Base-by-base conservation (phyloP, 2,329 filamentous ascomycete genomes). In the Blumeria hordei region DNA sequence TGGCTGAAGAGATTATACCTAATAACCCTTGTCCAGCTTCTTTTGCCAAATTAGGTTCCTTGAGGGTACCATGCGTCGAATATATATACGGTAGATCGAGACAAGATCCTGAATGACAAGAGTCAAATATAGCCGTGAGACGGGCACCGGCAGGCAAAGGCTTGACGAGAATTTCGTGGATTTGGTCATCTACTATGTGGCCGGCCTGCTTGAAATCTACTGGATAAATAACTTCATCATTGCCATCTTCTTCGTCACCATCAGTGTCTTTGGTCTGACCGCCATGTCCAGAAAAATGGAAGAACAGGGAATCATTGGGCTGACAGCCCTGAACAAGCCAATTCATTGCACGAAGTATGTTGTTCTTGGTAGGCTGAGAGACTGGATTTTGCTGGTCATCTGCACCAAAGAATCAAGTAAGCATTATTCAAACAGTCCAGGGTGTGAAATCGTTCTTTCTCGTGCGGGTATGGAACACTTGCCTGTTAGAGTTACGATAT, bases 361-460 rank as follows among this genome's bases (percentile, higher is more conserved):
- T 96, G 60, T 86, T 83, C 68, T 94, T 94, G 5, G 87, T 94
- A 12, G 90, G 90, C 69, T 94, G 87, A 68, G 86, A 93, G 85
- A 94, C 93, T 21, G 86, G 85, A 63, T 94, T 94, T 66, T 94
- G 87, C 70, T 94, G 88, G 67, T 96, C 90, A 66, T 96, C 90
- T 53, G 16, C 28, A 50, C 16, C 9, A 33, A 21, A 21, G 7
- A 43, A n/a, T 16, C 1, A 43, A 43, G 10, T 43, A n/a, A 43
- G 18, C 14, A 43, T 12, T 9, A 43, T 43, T n/a, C 18, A 14
- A 6, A 43, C 10, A 43, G 18, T 8, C 14, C 21, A 28, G 4
- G 21, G 21, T 28, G 21, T 28, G 21, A 28, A 2, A 28, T 2
- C 2, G 21, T 28, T 4, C 21, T 28, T 28, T 28, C 21, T n/a